phyloP scores from a whole-genome alignment of 495 filamentous ascomycete genomes.

The Articulospora tetracladia region DNA sequence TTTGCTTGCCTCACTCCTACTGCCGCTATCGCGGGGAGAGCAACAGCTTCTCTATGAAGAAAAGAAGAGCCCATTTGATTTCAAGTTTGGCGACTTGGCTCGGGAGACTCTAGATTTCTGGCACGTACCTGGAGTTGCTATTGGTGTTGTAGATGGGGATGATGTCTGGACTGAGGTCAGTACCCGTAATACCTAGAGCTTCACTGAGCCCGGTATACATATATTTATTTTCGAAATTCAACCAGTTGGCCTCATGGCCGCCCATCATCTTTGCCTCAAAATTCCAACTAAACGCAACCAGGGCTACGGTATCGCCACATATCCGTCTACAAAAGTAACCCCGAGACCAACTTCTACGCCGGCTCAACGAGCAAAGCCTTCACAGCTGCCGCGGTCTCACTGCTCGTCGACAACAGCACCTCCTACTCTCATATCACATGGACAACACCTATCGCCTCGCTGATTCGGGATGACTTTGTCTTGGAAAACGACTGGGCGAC shows the following conservation, averaged over 20 bases:
- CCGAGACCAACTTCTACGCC: conserved; percentile 34
- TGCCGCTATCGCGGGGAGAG: too few species aligned
- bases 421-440: conserved; percentile 36
- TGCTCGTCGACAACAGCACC: conserved; percentile 39
- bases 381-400: conserved; percentile 44
- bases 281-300: too few species aligned
- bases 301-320: conserved; percentile 47
- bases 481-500: conserved; percentile 41
- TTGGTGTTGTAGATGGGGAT: conserved; percentile 43
- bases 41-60: too few species aligned
- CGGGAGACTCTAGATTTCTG: conserved; percentile 37
- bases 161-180: conserved; percentile 41
- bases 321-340: conserved; percentile 39
- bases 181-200: not conserved
- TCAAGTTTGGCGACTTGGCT: conserved; percentile 36
- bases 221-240: not conserved
- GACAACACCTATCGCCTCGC: conserved; percentile 41
- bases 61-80: conserved; percentile 23
- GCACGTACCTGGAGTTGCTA: conserved; percentile 46
- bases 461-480: conserved; percentile 53
- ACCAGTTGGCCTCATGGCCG: too few species aligned
- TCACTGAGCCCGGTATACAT: not conserved
- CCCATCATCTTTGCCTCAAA: too few species aligned
- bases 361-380: conserved; percentile 56
- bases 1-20: too few species aligned